Percentiles rank a stretch among this genome's conserved stretches.
These are phyloP conservation scores for Puccinia triticina DNA, from an alignment of 1,284 basidiomycete species.

Conservation along the genomic window DNA sequence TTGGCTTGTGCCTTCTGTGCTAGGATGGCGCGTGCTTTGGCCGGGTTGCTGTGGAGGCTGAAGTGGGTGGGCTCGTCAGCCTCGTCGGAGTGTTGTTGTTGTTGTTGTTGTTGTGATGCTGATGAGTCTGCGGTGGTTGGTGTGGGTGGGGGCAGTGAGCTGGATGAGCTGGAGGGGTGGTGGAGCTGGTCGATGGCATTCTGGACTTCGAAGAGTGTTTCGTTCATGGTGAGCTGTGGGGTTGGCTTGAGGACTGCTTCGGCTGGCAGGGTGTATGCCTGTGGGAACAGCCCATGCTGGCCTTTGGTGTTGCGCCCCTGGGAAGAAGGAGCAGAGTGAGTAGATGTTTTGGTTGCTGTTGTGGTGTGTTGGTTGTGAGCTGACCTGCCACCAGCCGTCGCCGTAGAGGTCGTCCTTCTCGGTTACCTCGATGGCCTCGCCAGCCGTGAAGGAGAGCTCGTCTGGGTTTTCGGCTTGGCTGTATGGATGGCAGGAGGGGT, in stretches of 20 bases:
- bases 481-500: background rate
- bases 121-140: slow-evolving; percentile 19
- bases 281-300: slow-evolving; percentile 84
- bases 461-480: slow-evolving; percentile 81
- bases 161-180: slow-evolving; percentile 56
- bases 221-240: slow-evolving; percentile 55
- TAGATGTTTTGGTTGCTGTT: background rate
- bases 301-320: slow-evolving; percentile 84
- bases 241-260: slow-evolving; percentile 59
- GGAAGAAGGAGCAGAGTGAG: background rate
- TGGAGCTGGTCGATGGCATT: slow-evolving; percentile 64
- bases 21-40: slow-evolving; percentile 29
- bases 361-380: slow-evolving; percentile 58
- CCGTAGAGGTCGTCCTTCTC: slow-evolving; percentile 92
- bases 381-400: slow-evolving; percentile 99
- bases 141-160: slow-evolving; percentile 50
- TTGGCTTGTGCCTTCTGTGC: slow-evolving; percentile 52
- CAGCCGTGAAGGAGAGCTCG: slow-evolving; percentile 82
- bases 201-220: slow-evolving; percentile 60
- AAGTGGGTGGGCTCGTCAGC: background rate
- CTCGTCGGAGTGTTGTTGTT: slow-evolving; percentile 9
- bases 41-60: slow-evolving; percentile 1
- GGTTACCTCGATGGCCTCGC: slow-evolving; percentile 83
- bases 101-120: slow-evolving; percentile 25
- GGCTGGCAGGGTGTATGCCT: slow-evolving; percentile 77